Base-by-base conservation (phyloP, 768 basidiomycete genomes). In the Hygrophorus pudorinus region DNA sequence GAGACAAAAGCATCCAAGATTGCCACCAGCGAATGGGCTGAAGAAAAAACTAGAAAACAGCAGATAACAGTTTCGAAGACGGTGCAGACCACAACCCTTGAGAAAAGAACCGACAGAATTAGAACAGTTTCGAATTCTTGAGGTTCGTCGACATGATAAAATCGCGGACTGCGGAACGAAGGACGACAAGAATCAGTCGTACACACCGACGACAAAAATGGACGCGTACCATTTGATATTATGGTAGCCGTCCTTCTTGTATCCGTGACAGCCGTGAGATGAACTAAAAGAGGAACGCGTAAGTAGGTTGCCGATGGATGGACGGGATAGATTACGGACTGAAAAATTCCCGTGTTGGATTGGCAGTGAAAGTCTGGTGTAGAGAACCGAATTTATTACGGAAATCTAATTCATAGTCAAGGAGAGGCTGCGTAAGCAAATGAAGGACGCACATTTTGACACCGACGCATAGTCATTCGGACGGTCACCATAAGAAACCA, bases 231-330 rank as follows among this genome's bases (percentile, higher is more conserved):
- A 48, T 72, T 74, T 28, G 76, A 65, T 52, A 89, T 88, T 54
- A 89, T 87, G 12, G 72, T 79, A 31, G 73, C 68, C 30, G 86
- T 89, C 51, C 71, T 68, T 57, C 73, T 71, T 47, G 82, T 86
- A 63, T 89, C 85, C n/a, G 80, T 86, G 39, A 89, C 86, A 42
- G 83, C 74, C 8, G 86, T 89, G 45, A 80, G 68, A 60, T 89
- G 85, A 43, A 85, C 86, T 12, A n/a, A 34, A 13, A 10, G 16
- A 14, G 18, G 14, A 39, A 36, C 16, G 16, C 30, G 34, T 38
- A 50, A 39, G 35, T 47, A 28, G 45, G 14, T 46, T 37, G n/a
- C n/a, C 29, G 28, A 24, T 27, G 24, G 24, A 38, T 24, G 32
- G 14, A 42, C 30, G 5, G 8, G 37, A 13, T 24, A 24, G 7